These are phyloP conservation scores for Ogataea naganishii DNA, from an alignment of 805 yeast genomes.

Conservation along the genomic window DNA sequence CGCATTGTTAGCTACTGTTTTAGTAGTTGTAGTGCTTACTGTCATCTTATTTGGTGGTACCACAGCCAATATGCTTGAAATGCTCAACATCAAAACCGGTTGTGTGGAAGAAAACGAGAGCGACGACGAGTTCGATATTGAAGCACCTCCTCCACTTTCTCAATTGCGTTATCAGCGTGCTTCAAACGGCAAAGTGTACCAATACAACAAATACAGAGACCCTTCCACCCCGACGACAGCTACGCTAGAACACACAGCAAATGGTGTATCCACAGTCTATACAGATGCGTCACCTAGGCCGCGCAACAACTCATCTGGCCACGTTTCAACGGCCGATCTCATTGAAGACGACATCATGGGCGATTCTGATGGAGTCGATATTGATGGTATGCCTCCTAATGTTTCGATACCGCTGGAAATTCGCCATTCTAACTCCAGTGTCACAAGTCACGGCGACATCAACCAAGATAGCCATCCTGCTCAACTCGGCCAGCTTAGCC, in stretches of 20 bases:
- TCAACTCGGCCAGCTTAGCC: constrained; percentile 6
- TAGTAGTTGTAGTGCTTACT: constrained; percentile 93
- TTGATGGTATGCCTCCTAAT: constrained; percentile 25
- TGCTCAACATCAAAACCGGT: constrained; percentile 87
- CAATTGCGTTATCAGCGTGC: constrained; percentile 1
- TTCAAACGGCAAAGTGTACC: constrained; percentile 11
- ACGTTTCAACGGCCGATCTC: neutral
- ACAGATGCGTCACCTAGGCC: constrained; percentile 1
- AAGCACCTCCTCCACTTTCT: constrained; percentile 41
- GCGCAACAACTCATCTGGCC: neutral
- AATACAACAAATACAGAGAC: constrained; percentile 2
- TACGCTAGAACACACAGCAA: constrained; percentile 15
- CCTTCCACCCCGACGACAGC: constrained; percentile 9
- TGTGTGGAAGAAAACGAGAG: constrained; percentile 74
- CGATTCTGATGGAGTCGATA: constrained; percentile 25
- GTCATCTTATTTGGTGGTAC: constrained; percentile 97
- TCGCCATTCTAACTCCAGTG: neutral
- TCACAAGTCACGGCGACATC: too few species aligned
- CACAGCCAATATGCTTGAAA: constrained; percentile 96
- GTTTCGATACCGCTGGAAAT: constrained; percentile 2
- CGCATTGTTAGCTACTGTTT: constrained; percentile 84
- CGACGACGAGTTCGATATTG: constrained; percentile 95
- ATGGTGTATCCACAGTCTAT: too few species aligned
- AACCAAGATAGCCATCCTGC: constrained; percentile 13
- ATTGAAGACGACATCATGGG: constrained; percentile 17